phyloP scores from a whole-genome alignment of 768 basidiomycete species.

The Collybia sp. region DNA sequence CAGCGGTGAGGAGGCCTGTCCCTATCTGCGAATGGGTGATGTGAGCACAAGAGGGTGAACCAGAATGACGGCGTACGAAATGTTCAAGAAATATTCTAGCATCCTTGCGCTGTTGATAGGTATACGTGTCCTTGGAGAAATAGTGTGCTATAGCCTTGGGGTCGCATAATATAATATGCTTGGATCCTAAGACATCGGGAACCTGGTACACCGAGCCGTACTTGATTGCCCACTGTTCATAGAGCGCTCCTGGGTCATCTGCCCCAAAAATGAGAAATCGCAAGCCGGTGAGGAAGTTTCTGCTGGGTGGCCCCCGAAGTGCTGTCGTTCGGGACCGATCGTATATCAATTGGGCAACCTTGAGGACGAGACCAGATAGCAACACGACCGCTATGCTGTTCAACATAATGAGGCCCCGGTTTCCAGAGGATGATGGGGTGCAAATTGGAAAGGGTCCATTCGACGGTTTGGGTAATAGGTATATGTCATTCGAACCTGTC shows the following conservation, averaged over 20 bases:
- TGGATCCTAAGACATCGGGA: slow-evolving; percentile 29
- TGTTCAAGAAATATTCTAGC: slow-evolving; percentile 30
- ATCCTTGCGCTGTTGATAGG: slow-evolving; percentile 36
- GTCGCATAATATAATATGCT: slow-evolving; percentile 34
- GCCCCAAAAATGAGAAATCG: slow-evolving; percentile 19
- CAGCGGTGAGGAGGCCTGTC: slow-evolving; percentile 33
- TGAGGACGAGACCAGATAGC: no score
- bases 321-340: slow-evolving; percentile 14
- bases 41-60: not conserved
- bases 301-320: slow-evolving; percentile 37
- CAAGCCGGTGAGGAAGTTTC: slow-evolving; percentile 38
- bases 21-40: slow-evolving; percentile 24
- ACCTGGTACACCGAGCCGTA: slow-evolving; percentile 44
- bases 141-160: slow-evolving; percentile 49
- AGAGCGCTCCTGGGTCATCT: slow-evolving; percentile 25
- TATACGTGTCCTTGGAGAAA: slow-evolving; percentile 43
- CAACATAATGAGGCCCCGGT: no score
- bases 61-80: slow-evolving; percentile 20
- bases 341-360: no score
- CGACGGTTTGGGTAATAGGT: no score
- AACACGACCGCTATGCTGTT: no score
- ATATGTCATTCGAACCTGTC: no score
- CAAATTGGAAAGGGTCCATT: no score
- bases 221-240: slow-evolving; percentile 40
- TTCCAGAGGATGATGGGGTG: no score